Percentiles rank a stretch among this genome's conserved stretches.
Conservation (phyloP, 139 green algal genomes). For the Penium margaritaceum region DNA sequence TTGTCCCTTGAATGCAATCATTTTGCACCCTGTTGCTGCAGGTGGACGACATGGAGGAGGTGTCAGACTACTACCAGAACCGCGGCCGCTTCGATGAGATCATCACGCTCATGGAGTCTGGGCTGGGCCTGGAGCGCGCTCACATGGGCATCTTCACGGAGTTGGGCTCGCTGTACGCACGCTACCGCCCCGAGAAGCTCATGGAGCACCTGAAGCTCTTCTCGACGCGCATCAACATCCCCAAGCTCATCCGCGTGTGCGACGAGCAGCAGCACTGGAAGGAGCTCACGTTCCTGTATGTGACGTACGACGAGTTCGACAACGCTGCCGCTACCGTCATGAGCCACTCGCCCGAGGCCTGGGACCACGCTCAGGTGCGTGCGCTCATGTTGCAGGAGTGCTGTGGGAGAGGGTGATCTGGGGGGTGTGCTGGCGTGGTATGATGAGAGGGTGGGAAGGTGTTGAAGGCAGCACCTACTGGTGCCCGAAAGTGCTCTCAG, state of each 20-base stretch:
- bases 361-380: slow-evolving; percentile 74
- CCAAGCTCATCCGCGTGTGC: slow-evolving; percentile 85
- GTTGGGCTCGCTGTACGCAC: slow-evolving; percentile 82
- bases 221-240: slow-evolving; percentile 90
- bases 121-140: slow-evolving; percentile 91
- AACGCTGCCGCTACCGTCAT: slow-evolving; percentile 91
- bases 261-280: slow-evolving; percentile 92
- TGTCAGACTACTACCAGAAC: slow-evolving; percentile 86
- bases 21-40: slow-evolving; percentile 46
- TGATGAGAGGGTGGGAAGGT: too few species aligned
- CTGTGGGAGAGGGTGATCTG: too few species aligned
- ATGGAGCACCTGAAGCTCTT: slow-evolving; percentile 99
- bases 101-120: slow-evolving; percentile 87
- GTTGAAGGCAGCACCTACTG: too few species aligned
- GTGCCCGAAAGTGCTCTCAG: too few species aligned
- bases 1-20: not conserved
- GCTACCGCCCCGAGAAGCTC: slow-evolving; percentile 76
- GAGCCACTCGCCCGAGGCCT: slow-evolving; percentile 79
- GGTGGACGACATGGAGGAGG: slow-evolving; percentile 94
- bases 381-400: too few species aligned
- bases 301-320: slow-evolving; percentile 97
- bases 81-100: slow-evolving; percentile 85
- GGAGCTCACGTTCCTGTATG: slow-evolving; percentile 93
- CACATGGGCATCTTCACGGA: slow-evolving; percentile 99
- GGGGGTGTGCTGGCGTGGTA: too few species aligned